Evolutionary conservation across 345 rosid genomes (phyloP), one percentile per base, ranked within the genome.

Genomic region (Rhodomyrtus tomentosa): DNA sequence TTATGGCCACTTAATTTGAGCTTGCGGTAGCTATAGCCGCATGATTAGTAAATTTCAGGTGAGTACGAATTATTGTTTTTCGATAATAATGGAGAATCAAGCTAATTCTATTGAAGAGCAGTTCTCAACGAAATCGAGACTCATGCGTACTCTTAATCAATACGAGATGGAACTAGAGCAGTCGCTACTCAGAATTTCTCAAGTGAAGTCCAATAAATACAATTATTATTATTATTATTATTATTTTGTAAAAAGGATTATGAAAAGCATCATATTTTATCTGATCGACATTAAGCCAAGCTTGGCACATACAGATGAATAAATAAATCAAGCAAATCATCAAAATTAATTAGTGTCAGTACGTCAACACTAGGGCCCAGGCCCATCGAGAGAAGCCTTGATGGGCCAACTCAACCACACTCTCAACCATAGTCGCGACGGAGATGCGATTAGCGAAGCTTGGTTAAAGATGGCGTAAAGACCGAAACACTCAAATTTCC

Each of bases 81-180:
- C 0, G 5, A n/a, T 0, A 22, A 8, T 49, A 48, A 48, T 48
- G 10, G 10, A 49, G 50, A 49, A 8, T 49, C 10, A 10, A 49
- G 10, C 50, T 11, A 49, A 10, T 48, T 48, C 49, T 48, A 1
- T 48, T 5, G 10, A 10, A 48, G 49, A 48, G 7, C 7, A 10
- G 49, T 5, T 3, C 18, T 50, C 52, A 50, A 14, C 3, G 5
- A 2, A 50, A 50, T 50, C 53, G 18, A 50, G 53, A 50, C 18
- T 50, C 18, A 50, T 50, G 53, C 1, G 53, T 20, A 50, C 53
- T 16, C 20, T 14, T 4, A 50, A 14, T 15, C 18, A 2, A 50
- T 50, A 50, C 53, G 20, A 4, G 52, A 13, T 1, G 52, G 14
- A 12, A 20, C 20, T 13, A 14, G 53, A 14, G 53, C 53, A 50